Percentiles rank a stretch among this genome's conserved stretches.
Conservation (phyloP, 192 early-diverging fungal species). For the Coemansia sp. region DNA sequence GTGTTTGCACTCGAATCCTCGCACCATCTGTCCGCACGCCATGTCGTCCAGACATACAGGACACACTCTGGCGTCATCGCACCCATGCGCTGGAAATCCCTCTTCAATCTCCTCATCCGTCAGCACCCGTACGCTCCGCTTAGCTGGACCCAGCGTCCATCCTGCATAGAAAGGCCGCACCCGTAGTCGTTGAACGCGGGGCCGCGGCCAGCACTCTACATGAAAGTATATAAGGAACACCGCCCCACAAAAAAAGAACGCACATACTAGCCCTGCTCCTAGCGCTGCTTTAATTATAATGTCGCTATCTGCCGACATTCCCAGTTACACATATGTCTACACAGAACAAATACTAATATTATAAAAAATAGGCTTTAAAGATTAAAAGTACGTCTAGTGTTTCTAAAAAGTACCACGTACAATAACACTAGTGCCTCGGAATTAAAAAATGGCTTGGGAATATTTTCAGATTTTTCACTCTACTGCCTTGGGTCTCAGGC, state of each 20-base stretch:
- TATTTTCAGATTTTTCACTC: too few relatives aligned
- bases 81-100: conserved; percentile 10
- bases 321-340: not conserved
- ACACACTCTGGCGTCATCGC: not conserved
- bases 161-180: conserved; percentile 2
- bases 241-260: conserved; percentile 15
- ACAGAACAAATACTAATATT: not conserved
- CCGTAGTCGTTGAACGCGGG: conserved; percentile 7
- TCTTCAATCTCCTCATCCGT: conserved; percentile 23
- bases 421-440: too few relatives aligned
- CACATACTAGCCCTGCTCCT: conserved; percentile 24
- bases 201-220: conserved; percentile 19
- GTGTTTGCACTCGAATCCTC: conserved; percentile 17
- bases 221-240: conserved; percentile 31
- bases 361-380: too few relatives aligned
- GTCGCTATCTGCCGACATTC: conserved; percentile 10
- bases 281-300: conserved; percentile 35
- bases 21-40: not conserved
- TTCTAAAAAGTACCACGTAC: too few relatives aligned
- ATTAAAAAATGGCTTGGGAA: too few relatives aligned
- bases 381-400: too few relatives aligned
- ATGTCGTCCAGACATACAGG: conserved; percentile 25
- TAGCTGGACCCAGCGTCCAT: conserved; percentile 4
- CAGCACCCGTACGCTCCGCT: not conserved
- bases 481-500: too few relatives aligned